Base-by-base conservation (phyloP, 345 rosid species). In the Rhodomyrtus tomentosa region DNA sequence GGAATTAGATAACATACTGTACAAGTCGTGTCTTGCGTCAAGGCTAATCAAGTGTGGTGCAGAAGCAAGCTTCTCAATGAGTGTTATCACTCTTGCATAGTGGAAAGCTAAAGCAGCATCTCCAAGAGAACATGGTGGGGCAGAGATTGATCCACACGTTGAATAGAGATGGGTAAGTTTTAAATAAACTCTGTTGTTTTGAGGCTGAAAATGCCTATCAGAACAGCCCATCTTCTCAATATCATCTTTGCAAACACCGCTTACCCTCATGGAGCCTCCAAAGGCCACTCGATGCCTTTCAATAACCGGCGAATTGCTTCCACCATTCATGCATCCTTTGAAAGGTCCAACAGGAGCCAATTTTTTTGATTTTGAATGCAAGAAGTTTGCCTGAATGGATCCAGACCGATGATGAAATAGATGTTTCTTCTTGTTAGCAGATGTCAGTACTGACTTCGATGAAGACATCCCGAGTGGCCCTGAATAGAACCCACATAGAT, bases 101-200 rank as follows among this genome's bases (percentile, higher is more conserved):
- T 88, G 93, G 49, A 92, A 87, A 83, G 92, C 91, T 55, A 94
- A 88, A n/a, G 91, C 96, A 85, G 93, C 93, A 74, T 86, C 84
- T 45, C 96, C 93, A 50, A 94, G 93, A 49, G 93, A 89, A 22
- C 87, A 87, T 51, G 91, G 83, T 80, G 92, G 91, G 48, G 93
- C 91, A 49, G 79, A 82, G 45, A 86, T 59, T 90, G 89, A 83
- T 42, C 89, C 84, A 5, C 38, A 45, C 84, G 90, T 91, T n/a
- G 91, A 87, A 55, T 83, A 87, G 83, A 81, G 90, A 36, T 83
- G 81, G 29, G 88, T 83, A 48, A 94, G 85, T 84, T 89, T 92
- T 12, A 55, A 83, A 86, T 88, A 88, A 49, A 92, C 83, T 84
- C 54, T 85, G 38, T 58, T 62, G 85, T 86, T 86, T 83, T 83